These are phyloP conservation scores for Lachancea waltii DNA, from an alignment of 805 yeast genomes.

Conservation along the genomic window DNA sequence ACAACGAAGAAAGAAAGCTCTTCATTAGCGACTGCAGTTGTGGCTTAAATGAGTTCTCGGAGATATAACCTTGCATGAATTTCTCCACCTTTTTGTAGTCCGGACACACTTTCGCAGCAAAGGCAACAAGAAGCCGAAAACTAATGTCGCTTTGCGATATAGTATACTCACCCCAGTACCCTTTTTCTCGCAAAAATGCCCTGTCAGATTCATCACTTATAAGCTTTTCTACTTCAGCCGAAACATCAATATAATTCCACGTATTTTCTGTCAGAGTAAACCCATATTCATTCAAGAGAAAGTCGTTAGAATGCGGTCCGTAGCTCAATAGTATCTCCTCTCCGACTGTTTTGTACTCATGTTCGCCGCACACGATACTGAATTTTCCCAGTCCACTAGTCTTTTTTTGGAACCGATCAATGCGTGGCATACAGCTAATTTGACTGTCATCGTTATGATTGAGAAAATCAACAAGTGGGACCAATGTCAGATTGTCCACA, in stretches of 20 bases:
- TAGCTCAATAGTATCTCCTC: constrained; percentile 70
- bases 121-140: constrained; percentile 68
- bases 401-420: constrained; percentile 43
- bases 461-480: constrained; percentile 83
- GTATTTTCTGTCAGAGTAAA: constrained; percentile 52
- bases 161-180: constrained; percentile 73
- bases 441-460: constrained; percentile 53
- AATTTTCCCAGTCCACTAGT: constrained; percentile 28
- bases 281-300: constrained; percentile 81
- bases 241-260: constrained; percentile 68
- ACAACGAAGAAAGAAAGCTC: constrained; percentile 2
- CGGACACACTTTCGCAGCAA: constrained; percentile 42
- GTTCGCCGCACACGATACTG: constrained; percentile 25
- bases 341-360: constrained; percentile 16
- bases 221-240: constrained; percentile 36
- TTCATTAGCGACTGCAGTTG: constrained; percentile 8
- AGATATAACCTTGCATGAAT: constrained; percentile 23
- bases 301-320: constrained; percentile 85
- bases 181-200: constrained; percentile 42
- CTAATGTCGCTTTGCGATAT: constrained; percentile 48
- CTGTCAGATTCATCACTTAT: constrained; percentile 34
- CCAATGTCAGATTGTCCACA: constrained; percentile 76
- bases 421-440: constrained; percentile 49
- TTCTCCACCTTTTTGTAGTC: constrained; percentile 23
- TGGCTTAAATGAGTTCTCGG: constrained; percentile 25